Evolutionary conservation across 306 rosid genomes (phyloP).

Genomic region (Amphicarpaea edgeworthii): DNA sequence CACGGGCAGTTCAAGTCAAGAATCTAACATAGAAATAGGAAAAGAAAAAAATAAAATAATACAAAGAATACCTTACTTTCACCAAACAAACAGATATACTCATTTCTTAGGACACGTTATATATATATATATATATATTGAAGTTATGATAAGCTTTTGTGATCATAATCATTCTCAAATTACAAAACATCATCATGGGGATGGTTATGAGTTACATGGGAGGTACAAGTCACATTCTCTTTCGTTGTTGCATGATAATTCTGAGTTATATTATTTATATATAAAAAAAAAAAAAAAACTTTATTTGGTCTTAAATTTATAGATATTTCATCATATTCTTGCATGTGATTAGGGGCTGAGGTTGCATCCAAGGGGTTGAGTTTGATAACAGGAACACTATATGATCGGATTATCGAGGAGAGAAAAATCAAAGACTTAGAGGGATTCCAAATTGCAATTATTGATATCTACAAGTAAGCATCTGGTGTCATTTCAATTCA

Average conservation of each 20-base stretch:
- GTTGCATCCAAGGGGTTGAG: slow-evolving; percentile 37
- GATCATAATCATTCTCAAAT: slow-evolving; percentile 24
- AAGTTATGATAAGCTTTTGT: slow-evolving; percentile 10
- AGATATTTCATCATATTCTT: neutral
- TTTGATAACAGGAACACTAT: slow-evolving; percentile 44
- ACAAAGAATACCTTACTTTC: slow-evolving; percentile 53
- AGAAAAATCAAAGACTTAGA: slow-evolving; percentile 30
- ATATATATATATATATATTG: slow-evolving; percentile 29
- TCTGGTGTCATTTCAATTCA: neutral
- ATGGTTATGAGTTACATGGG: slow-evolving; percentile 57
- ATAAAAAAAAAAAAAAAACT: neutral
- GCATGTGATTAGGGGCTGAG: slow-evolving; percentile 13
- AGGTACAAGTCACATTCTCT: slow-evolving; percentile 52
- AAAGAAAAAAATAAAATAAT: slow-evolving; percentile 28
- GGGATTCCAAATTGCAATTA: slow-evolving; percentile 59
- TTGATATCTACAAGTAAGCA: slow-evolving; percentile 69
- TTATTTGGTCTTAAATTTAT: neutral
- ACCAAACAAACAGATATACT: slow-evolving; percentile 42
- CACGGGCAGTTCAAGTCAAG: slow-evolving; percentile 52
- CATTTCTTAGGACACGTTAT: slow-evolving; percentile 18
- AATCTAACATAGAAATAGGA: slow-evolving; percentile 40
- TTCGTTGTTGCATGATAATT: neutral
- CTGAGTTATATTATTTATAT: neutral
- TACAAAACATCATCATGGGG: slow-evolving; percentile 60
- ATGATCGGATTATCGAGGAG: slow-evolving; percentile 46